Conservation (phyloP, 306 rosid species). For the Lathyrus aphaca region DNA sequence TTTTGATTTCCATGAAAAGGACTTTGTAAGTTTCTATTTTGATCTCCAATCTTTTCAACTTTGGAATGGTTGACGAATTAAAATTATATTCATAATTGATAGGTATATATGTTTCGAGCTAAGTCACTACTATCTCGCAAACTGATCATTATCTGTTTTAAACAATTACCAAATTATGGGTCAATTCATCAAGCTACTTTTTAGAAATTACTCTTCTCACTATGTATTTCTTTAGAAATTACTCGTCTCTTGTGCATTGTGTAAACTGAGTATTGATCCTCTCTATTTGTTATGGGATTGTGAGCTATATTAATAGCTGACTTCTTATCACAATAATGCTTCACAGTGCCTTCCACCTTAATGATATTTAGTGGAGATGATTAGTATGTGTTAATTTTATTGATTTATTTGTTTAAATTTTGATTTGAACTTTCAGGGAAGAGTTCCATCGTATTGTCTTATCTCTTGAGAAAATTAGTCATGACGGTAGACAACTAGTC, state of each 20-base stretch:
- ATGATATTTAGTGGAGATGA: constrained; percentile 20
- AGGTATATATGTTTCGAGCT: constrained; percentile 6
- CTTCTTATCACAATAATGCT: not conserved
- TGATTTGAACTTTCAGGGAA: constrained; percentile 57
- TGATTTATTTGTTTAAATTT: not conserved
- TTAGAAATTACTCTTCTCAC: not conserved
- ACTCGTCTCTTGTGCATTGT: constrained; percentile 1
- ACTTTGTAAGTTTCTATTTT: constrained; percentile 53
- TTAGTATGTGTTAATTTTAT: constrained; percentile 16
- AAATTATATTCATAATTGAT: constrained; percentile 16
- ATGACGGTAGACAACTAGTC: constrained; percentile 65
- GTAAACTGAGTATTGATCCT: not conserved
- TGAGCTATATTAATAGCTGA: not conserved
- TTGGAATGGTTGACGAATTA: constrained; percentile 1
- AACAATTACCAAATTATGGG: constrained; percentile 5
- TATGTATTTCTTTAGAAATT: constrained; percentile 15
- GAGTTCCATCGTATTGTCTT: constrained; percentile 62
- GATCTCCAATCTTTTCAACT: constrained; percentile 18
- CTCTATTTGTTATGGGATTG: not conserved
- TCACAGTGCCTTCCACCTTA: not conserved
- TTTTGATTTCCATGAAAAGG: constrained; percentile 57
- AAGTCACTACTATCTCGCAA: not conserved
- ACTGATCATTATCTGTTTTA: constrained; percentile 10
- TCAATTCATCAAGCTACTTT: constrained; percentile 10
- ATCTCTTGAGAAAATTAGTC: constrained; percentile 70